Percentiles rank a stretch among this genome's conserved stretches.
Conservation (phyloP, 805 yeast species). For the Candida glaebosa region DNA sequence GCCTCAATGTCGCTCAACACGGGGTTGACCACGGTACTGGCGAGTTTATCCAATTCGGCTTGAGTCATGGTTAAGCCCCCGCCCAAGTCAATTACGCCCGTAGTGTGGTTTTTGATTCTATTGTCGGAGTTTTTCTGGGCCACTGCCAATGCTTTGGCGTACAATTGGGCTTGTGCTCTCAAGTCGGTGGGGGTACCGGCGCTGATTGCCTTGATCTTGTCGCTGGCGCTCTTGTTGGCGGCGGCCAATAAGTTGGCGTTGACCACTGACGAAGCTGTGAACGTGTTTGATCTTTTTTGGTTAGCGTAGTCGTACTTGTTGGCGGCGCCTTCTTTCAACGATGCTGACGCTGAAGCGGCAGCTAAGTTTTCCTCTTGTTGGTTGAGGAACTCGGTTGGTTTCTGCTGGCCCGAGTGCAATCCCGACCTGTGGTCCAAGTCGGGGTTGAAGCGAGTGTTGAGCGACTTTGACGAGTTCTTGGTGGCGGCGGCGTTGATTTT, state of each 20-base stretch:
- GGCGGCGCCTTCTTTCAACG: constrained; percentile 38
- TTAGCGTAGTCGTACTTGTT: constrained; percentile 21
- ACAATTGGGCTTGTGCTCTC: constrained; percentile 50
- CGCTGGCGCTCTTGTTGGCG: constrained; percentile 46
- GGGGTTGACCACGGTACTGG: constrained; percentile 76
- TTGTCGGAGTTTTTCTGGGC: constrained; percentile 68
- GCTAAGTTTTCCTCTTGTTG: constrained; percentile 32
- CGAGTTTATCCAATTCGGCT: constrained; percentile 75
- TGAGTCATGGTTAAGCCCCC: constrained; percentile 81
- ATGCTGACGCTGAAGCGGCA: constrained; percentile 61
- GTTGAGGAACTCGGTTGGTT: background rate
- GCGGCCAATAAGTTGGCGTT: constrained; percentile 48
- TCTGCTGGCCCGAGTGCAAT: constrained; percentile 10
- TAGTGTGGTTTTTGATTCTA: constrained; percentile 48
- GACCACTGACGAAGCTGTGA: constrained; percentile 41
- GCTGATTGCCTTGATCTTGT: constrained; percentile 30
- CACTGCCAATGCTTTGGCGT: constrained; percentile 69
- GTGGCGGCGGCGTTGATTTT: constrained; percentile 34
- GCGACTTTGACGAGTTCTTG: constrained; percentile 35
- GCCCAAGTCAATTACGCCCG: constrained; percentile 67
- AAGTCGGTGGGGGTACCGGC: constrained; percentile 28
- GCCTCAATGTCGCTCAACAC: constrained; percentile 69
- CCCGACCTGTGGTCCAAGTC: constrained; percentile 41
- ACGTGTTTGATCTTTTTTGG: constrained; percentile 27
- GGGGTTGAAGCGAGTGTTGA: constrained; percentile 42